Evolutionary conservation across 768 basidiomycete genomes (phyloP).

Genomic region (Hemileccinum rubropunctum): DNA sequence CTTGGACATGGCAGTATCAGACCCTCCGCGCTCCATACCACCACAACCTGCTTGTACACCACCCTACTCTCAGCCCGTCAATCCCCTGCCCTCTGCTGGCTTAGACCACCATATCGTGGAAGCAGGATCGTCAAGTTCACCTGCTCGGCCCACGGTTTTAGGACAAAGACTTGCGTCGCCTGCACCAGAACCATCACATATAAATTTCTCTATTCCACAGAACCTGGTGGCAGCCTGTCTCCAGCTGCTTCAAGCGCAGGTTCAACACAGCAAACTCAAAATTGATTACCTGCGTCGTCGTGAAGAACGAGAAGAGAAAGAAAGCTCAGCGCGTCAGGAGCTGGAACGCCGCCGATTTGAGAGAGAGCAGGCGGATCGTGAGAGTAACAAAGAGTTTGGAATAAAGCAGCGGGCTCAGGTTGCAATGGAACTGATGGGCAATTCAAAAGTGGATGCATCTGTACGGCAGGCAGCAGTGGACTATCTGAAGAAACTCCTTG

Average conservation of each 20-base stretch:
- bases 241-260: conserved; percentile 63
- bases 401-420: conserved; percentile 62
- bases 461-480: conserved; percentile 68
- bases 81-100: conserved; percentile 10
- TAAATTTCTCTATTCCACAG: conserved; percentile 55
- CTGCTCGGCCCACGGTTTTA: conserved; percentile 11
- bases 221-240: conserved; percentile 54
- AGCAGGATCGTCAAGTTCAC: conserved; percentile 17
- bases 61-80: conserved; percentile 19
- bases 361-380: conserved; percentile 55
- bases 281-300: conserved; percentile 64
- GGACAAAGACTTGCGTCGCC: conserved; percentile 14
- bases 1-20: conserved; percentile 38
- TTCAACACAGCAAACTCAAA: conserved; percentile 66
- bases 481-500: conserved; percentile 67
- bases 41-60: conserved; percentile 22
- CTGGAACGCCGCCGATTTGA: conserved; percentile 52
- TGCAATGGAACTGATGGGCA: conserved; percentile 65
- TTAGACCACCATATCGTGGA: conserved; percentile 20
- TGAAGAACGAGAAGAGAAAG: conserved; percentile 69
- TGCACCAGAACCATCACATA: conserved; percentile 39
- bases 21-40: conserved; percentile 29
- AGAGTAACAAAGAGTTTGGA: conserved; percentile 49
- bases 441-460: conserved; percentile 53
- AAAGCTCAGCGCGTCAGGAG: conserved; percentile 49